Base-by-base conservation (phyloP, 2,329 filamentous ascomycete genomes). In the Fusarium pseudograminearum region DNA sequence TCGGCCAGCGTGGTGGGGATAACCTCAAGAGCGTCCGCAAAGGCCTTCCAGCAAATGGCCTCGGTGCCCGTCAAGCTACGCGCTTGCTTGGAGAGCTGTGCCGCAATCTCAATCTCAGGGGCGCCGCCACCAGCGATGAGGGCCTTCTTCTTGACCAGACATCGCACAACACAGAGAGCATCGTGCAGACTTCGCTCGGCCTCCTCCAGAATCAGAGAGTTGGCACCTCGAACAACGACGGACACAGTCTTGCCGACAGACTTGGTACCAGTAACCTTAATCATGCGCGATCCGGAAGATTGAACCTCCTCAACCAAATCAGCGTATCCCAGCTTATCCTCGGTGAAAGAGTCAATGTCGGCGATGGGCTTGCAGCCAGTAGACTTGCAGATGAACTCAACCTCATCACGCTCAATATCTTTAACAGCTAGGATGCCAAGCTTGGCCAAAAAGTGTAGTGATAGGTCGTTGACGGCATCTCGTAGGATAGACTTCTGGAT, bases 71-170 rank as follows among this genome's bases (percentile, higher is more conserved):
- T 90, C 65, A 98, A 86, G 75, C 91, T 90, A 72, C 94, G 92
- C 11, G 95, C 89, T 77, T 93, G 91, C 81, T 93, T 91, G 60
- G 91, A 89, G 34, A 99, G 88, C 76, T 93, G 88, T 57, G 96
- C 92, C 24, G 96, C 93, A 75, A 99, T 95, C 82, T 98, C 94
- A 76, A 98, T 97, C 82, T 99, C 96, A 28, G 96, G 93, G 3
- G 96, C 96, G 78, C 96, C 96, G 76, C 96, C 96, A 80, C 96
- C 96, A 16, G 97, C 95, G 76, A 99, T 97, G 60, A 99, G 89
- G n/a, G 96, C 96, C 84, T 97, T 97, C 89, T 98, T 99, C 90
- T 99, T 99, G 74, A 99, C 96, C 65, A 99, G 84, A 79, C 96
- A 99, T 75, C 96, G 92, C 74, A 99, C 94, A 52, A 98, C 96